Base-by-base conservation (phyloP, 768 basidiomycete genomes). In the Udeniomyces megalosporus region DNA sequence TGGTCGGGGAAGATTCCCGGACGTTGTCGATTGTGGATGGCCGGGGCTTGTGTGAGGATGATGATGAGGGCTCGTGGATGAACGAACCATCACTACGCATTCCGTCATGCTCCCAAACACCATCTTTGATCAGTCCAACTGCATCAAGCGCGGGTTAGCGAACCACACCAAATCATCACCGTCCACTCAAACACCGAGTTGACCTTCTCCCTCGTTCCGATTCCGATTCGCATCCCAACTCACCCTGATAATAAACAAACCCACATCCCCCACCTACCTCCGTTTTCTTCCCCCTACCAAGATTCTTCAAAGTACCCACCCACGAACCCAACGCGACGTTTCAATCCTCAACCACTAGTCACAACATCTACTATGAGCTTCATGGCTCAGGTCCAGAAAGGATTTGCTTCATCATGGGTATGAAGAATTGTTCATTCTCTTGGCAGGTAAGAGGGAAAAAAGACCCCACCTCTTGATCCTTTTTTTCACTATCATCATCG, bases 391-490 rank as follows among this genome's bases (percentile, higher is more conserved):
- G 83, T 0, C 77, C 78, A 11, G 76, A 78, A 64, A 87, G 85
- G 69, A 70, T 88, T 17, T 69, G 88, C 1, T 80, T 87, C 67
- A 82, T 90, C 67, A 87, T 86, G 85, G 87, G 88, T 62, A 44
- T 55, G 54, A 58, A 57, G 35, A 51, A 44, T 49, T 64, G 49
- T 28, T 29, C 24, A 12, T 59, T 50, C 60, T 26, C n/a, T 10
- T 61, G 42, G 49, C n/a, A 22, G 46, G 38, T 42, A 42, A 42
- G 38, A 17, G 17, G 17, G 10, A 8, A n/a, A n/a, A n/a, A n/a
- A n/a, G n/a, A n/a, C n/a, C n/a, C n/a, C n/a, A n/a, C n/a, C n/a
- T n/a, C n/a, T n/a, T n/a, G n/a, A n/a, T n/a, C n/a, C n/a, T n/a
- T n/a, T n/a, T n/a, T n/a, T n/a, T n/a, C n/a, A n/a, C n/a, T n/a